Conservation (phyloP, 2,329 filamentous ascomycete species). For the Colletotrichum godetiae region DNA sequence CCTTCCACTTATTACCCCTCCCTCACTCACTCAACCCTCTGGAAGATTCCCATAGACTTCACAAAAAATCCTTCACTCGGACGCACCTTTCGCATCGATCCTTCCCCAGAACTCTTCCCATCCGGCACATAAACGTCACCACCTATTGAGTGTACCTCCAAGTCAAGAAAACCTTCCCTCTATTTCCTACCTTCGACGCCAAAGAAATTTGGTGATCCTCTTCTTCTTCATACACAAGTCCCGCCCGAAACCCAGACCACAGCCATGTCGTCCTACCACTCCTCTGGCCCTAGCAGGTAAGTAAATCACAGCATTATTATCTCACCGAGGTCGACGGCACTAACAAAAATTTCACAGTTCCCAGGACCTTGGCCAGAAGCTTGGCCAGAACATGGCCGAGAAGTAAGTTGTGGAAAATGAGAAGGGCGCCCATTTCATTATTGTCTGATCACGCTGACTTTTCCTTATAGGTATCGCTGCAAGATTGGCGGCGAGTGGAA, state of each 20-base stretch:
- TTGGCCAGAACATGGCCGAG: not conserved
- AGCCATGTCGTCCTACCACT: not conserved
- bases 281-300: slow-evolving; percentile 16
- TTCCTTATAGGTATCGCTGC: slow-evolving; percentile 45
- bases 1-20: too few species aligned
- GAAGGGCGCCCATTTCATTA: not conserved
- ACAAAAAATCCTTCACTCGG: not conserved
- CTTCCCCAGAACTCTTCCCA: not conserved
- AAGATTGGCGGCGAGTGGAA: slow-evolving; percentile 51
- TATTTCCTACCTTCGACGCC: not conserved
- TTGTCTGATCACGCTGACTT: not conserved
- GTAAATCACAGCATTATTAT: not conserved
- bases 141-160: not conserved
- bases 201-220: not conserved
- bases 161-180: not conserved
- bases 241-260: not conserved
- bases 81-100: not conserved
- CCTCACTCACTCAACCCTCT: not conserved
- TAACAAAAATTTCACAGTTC: not conserved
- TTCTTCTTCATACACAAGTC: not conserved
- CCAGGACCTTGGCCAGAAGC: slow-evolving; percentile 7
- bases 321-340: not conserved
- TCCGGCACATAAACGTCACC: not conserved
- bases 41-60: not conserved
- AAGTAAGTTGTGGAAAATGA: not conserved